A percentile compares a stretch with the other conserved stretches of the same genome.
Evolutionary conservation across 1,284 basidiomycete genomes (phyloP).

Genomic region (Trametes versicolor): DNA sequence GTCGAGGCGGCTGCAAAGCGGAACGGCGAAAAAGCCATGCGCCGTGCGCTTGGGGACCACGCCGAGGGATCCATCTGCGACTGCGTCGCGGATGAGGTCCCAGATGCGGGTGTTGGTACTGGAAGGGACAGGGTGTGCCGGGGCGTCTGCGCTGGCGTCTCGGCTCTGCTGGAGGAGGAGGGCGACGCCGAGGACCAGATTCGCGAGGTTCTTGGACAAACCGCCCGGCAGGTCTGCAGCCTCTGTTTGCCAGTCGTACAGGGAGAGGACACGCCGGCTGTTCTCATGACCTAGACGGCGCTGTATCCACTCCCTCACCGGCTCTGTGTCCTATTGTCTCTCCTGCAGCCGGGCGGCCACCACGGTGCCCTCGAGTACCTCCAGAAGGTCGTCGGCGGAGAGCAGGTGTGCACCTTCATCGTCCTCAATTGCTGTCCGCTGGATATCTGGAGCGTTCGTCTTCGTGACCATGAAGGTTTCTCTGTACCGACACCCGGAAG

Average conservation of each 20-base stretch:
- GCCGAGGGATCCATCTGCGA: background rate
- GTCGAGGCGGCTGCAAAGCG: constrained; percentile 2
- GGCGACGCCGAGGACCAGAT: constrained; percentile 1
- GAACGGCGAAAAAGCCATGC: constrained; percentile 1
- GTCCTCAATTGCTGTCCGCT: background rate
- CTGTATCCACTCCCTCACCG: background rate
- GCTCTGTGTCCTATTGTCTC: background rate
- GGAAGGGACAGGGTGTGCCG: background rate
- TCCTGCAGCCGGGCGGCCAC: background rate
- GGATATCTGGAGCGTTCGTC: no score
- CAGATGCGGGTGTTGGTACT: background rate
- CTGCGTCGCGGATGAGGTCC: background rate
- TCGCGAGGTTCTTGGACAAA: background rate
- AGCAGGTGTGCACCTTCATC: background rate
- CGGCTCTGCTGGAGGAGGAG: constrained; percentile 3
- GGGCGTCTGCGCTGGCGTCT: background rate
- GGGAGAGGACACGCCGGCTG: background rate
- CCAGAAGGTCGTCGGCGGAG: background rate
- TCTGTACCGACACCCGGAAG: no score
- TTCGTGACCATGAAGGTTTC: no score
- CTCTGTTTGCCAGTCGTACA: background rate
- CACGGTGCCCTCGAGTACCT: background rate
- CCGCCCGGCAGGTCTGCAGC: background rate
- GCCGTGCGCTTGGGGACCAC: background rate
- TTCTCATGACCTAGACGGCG: background rate